Conservation (phyloP, 169 alveolate species). For the Eimeria nieschulzi region DNA sequence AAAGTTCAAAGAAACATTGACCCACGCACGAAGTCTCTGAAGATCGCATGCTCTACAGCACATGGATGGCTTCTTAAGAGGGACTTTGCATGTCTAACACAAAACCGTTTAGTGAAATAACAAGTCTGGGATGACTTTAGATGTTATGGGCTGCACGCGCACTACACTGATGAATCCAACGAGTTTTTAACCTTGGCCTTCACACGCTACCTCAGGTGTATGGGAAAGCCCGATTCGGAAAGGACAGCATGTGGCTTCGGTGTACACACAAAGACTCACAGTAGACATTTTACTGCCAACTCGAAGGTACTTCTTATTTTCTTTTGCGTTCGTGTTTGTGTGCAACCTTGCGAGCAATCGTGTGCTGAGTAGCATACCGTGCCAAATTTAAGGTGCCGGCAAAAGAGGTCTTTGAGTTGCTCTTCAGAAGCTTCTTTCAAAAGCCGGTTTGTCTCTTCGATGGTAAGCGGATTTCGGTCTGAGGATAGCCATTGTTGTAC, state of each 20-base stretch:
- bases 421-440: not conserved
- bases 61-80: conserved; percentile 86
- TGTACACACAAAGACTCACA: too few relatives aligned
- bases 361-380: not conserved
- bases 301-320: too few relatives aligned
- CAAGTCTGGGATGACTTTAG: conserved; percentile 87
- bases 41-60: too few relatives aligned
- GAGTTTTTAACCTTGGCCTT: conserved; percentile 75
- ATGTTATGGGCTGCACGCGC: conserved; percentile 78
- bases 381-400: not conserved
- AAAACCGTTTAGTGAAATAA: conserved; percentile 93
- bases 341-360: too few relatives aligned
- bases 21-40: too few relatives aligned
- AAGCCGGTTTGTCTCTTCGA: not conserved
- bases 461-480: not conserved
- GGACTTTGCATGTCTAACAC: conserved; percentile 89
- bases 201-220: too few relatives aligned
- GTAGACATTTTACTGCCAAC: too few relatives aligned
- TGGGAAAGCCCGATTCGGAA: too few relatives aligned
- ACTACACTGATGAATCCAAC: conserved; percentile 70
- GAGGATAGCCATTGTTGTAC: not conserved
- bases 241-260: too few relatives aligned
- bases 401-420: conserved; percentile 16
- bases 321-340: too few relatives aligned
- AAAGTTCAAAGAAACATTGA: not conserved